Conservation (phyloP, 345 rosid genomes). For the Populus davidiana region DNA sequence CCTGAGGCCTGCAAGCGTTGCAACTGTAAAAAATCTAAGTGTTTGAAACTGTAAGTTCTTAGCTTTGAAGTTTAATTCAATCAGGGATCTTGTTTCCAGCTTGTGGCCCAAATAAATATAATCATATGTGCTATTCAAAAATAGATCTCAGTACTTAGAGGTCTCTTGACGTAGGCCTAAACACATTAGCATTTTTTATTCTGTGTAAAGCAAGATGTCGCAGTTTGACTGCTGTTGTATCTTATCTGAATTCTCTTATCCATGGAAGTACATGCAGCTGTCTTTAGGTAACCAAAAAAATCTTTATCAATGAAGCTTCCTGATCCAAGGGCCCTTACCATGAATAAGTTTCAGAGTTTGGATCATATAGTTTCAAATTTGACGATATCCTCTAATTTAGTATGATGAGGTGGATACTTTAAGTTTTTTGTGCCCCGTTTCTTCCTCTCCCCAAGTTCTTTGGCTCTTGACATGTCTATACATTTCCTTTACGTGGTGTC, state of each 20-base stretch:
- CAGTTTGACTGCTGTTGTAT: background rate
- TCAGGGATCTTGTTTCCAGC: background rate
- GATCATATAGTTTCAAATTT: background rate
- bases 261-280: background rate
- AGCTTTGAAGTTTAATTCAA: background rate
- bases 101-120: background rate
- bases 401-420: background rate
- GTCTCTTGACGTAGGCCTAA: background rate
- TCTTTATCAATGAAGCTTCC: background rate
- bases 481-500: background rate
- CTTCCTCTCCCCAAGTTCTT: background rate
- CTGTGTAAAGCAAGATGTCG: background rate
- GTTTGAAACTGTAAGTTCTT: constrained; percentile 89
- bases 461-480: background rate
- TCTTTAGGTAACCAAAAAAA: background rate
- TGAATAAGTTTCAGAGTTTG: background rate
- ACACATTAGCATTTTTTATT: background rate
- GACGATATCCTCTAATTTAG: background rate
- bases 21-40: constrained; percentile 92
- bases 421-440: background rate
- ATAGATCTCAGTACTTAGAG: background rate
- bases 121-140: background rate
- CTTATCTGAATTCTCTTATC: background rate
- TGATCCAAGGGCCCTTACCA: background rate
- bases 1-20: constrained; percentile 80